Conservation (phyloP, 768 basidiomycete species). For the Tulasnella sp. region DNA sequence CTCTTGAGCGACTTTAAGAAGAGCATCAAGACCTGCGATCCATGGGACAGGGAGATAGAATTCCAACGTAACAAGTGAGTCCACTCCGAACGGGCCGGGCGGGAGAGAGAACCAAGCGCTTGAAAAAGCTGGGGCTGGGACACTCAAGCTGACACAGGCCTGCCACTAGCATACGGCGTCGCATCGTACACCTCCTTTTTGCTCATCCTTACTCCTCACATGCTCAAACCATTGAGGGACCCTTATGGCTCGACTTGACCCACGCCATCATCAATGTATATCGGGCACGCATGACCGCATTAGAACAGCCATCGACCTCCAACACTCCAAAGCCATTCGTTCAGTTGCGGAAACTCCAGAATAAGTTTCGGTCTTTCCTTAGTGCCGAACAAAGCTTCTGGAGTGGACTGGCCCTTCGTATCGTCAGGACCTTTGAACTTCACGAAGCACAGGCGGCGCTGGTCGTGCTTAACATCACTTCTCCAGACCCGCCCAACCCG, state of each 20-base stretch:
- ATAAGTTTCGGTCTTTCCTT: conserved; percentile 83
- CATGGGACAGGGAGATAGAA: conserved; percentile 81
- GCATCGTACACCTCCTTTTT: conserved; percentile 58
- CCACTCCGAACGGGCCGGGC: not conserved
- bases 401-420: conserved; percentile 62
- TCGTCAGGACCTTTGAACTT: conserved; percentile 62
- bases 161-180: conserved; percentile 48
- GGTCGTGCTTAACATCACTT: conserved; percentile 40
- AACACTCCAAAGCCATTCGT: conserved; percentile 31
- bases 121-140: conserved; percentile 16
- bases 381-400: conserved; percentile 88
- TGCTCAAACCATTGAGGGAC: conserved; percentile 67
- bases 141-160: conserved; percentile 18
- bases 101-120: no score
- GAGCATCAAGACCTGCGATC: conserved; percentile 28
- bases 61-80: conserved; percentile 72
- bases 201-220: conserved; percentile 57
- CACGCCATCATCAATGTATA: conserved; percentile 75
- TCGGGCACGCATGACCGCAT: conserved; percentile 57
- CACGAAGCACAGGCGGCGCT: conserved; percentile 51
- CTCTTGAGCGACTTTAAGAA: conserved; percentile 7
- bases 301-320: conserved; percentile 37
- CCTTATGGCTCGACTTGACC: conserved; percentile 89
- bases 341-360: conserved; percentile 75
- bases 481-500: not conserved